Evolutionary conservation across 106 monocot genomes (phyloP).

Genomic region (Dioscorea alata): DNA sequence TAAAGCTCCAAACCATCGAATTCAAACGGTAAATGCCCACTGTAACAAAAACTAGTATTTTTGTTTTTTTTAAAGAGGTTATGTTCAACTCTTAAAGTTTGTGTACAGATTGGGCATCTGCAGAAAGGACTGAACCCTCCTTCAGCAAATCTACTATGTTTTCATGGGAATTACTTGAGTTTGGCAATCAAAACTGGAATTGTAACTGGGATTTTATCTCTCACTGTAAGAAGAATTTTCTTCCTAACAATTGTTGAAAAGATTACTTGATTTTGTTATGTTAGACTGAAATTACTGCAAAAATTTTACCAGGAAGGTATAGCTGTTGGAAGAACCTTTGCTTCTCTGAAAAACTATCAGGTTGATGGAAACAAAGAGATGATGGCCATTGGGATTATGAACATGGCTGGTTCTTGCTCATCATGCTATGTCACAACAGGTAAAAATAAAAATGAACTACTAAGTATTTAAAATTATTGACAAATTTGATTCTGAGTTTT

Average conservation of each 20-base stretch:
- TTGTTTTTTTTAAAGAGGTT: too few species aligned
- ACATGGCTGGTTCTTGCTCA: conserved; percentile 90
- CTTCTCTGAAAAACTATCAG: conserved; percentile 85
- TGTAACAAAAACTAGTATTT: too few species aligned
- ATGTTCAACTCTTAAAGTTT: neutral
- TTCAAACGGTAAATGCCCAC: conserved; percentile 49
- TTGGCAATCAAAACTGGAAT: conserved; percentile 81
- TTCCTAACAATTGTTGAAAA: neutral
- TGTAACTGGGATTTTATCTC: conserved; percentile 73
- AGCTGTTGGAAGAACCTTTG: conserved; percentile 95
- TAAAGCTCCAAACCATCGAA: conserved; percentile 69
- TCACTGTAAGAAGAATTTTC: conserved; percentile 46
- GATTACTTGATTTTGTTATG: too few species aligned
- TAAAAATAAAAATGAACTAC: conserved; percentile 5
- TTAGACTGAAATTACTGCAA: neutral
- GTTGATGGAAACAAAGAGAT: conserved; percentile 97
- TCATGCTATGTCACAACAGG: conserved; percentile 95
- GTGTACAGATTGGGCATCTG: conserved; percentile 66
- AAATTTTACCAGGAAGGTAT: conserved; percentile 62
- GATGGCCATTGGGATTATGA: conserved; percentile 93
- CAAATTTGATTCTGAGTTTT: neutral
- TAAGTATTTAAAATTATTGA: neutral
- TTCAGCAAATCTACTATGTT: conserved; percentile 65
- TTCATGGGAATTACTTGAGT: conserved; percentile 40
- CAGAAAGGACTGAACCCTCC: conserved; percentile 81